Percentiles rank a stretch among this genome's conserved stretches.
These are phyloP conservation scores for Saxophila tyrrhenica DNA, from an alignment of 495 filamentous ascomycete species.

Conservation along the genomic window DNA sequence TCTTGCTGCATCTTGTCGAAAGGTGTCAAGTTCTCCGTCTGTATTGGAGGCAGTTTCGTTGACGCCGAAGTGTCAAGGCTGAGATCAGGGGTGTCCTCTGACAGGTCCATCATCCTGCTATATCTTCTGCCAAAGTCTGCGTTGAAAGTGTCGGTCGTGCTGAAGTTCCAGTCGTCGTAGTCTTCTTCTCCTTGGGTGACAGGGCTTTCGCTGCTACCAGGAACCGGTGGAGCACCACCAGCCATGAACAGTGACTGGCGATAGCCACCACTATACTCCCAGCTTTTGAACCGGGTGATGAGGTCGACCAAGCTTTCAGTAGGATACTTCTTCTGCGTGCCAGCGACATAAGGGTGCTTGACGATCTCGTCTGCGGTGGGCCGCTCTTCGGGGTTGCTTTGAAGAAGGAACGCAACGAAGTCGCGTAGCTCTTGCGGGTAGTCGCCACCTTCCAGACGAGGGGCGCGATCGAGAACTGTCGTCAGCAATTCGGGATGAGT, in stretches of 20 bases:
- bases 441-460: conserved; percentile 62
- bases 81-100: conserved; percentile 3
- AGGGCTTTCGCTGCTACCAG: conserved; percentile 16
- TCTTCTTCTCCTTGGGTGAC: conserved; percentile 22
- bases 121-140: conserved; percentile 27
- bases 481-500: background rate
- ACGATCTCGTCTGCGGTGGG: conserved; percentile 60
- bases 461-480: conserved; percentile 29
- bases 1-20: conserved; percentile 17
- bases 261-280: conserved; percentile 76
- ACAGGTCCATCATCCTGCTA: conserved; percentile 6
- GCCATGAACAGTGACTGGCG: conserved; percentile 71
- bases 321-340: conserved; percentile 58
- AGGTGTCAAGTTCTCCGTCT: conserved; percentile 14
- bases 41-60: conserved; percentile 14
- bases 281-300: conserved; percentile 69
- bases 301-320: conserved; percentile 52
- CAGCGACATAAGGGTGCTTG: conserved; percentile 49
- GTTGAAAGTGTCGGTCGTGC: conserved; percentile 75
- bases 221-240: conserved; percentile 57
- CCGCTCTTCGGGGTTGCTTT: conserved; percentile 60
- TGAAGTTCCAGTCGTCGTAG: conserved; percentile 85
- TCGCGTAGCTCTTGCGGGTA: conserved; percentile 66
- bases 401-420: conserved; percentile 68
- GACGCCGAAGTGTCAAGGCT: conserved; percentile 5